These are phyloP conservation scores for Leccinellum rugosiceps DNA, from an alignment of 768 basidiomycete species.

Conservation along the genomic window DNA sequence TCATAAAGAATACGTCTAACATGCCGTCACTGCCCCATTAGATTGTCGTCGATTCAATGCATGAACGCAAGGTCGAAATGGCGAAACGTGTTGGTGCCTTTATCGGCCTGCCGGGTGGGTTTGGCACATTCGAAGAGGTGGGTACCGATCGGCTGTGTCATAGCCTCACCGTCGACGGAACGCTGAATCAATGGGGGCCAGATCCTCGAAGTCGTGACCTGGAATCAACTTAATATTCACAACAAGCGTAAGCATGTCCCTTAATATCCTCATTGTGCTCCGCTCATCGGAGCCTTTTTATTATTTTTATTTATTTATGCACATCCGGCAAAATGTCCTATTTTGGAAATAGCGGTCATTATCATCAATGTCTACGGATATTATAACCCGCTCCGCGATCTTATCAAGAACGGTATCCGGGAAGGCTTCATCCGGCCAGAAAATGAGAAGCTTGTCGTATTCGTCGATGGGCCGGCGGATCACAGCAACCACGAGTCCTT, in stretches of 20 bases:
- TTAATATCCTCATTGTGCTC: background rate
- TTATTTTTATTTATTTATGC: background rate
- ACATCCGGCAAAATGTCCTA: background rate
- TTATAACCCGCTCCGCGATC: constrained; percentile 76
- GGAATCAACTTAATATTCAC: constrained; percentile 90
- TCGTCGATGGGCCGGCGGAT: constrained; percentile 71
- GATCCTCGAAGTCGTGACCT: constrained; percentile 91
- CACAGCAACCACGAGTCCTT: constrained; percentile 51
- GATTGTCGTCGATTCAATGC: constrained; percentile 80
- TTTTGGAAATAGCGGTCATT: constrained; percentile 58
- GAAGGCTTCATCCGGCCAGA: constrained; percentile 70
- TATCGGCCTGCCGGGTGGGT: constrained; percentile 88
- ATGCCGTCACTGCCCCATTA: constrained; percentile 23
- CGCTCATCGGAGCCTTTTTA: background rate
- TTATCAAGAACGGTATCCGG: constrained; percentile 63
- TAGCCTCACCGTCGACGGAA: constrained; percentile 4
- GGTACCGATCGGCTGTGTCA: background rate
- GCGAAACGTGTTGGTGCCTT: constrained; percentile 78
- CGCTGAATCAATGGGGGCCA: constrained; percentile 24
- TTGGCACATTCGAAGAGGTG: constrained; percentile 92
- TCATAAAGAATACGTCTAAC: constrained; percentile 9
- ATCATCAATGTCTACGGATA: constrained; percentile 83
- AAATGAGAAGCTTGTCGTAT: constrained; percentile 61
- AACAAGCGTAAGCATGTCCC: constrained; percentile 59
- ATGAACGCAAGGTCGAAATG: constrained; percentile 90